Conservation (phyloP, 1,284 basidiomycete species). For the Kalmanozyma brasiliensis region DNA sequence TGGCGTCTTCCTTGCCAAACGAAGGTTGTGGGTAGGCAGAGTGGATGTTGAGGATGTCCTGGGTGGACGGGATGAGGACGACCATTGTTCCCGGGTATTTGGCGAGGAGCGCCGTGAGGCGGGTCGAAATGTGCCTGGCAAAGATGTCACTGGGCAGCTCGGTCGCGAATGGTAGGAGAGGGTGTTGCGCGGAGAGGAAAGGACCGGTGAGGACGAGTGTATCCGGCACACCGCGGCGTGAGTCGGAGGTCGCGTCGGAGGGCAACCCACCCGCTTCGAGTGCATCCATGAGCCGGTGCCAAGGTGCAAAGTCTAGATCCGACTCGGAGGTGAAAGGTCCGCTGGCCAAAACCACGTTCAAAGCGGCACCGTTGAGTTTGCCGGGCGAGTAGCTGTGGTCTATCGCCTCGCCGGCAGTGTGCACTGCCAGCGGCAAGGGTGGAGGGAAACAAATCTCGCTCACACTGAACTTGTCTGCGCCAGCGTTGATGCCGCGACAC, state of each 20-base stretch:
- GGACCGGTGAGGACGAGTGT: slow-evolving; percentile 86
- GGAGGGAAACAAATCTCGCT: slow-evolving; percentile 78
- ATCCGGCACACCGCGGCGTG: slow-evolving; percentile 76
- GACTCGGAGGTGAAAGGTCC: slow-evolving; percentile 54
- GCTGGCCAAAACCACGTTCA: slow-evolving; percentile 47
- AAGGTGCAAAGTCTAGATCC: slow-evolving; percentile 56
- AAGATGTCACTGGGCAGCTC: slow-evolving; percentile 79
- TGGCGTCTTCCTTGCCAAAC: slow-evolving; percentile 70
- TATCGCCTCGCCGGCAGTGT: slow-evolving; percentile 40
- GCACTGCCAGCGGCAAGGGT: slow-evolving; percentile 55
- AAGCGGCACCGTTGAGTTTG: slow-evolving; percentile 28
- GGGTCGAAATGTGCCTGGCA: slow-evolving; percentile 74
- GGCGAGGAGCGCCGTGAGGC: slow-evolving; percentile 75
- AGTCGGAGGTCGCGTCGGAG: slow-evolving; percentile 73
- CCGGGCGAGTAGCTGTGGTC: slow-evolving; percentile 32
- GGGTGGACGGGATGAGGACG: slow-evolving; percentile 82
- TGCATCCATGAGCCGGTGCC: slow-evolving; percentile 59
- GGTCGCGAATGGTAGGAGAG: slow-evolving; percentile 79
- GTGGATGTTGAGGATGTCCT: slow-evolving; percentile 83
- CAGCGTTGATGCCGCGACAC: slow-evolving; percentile 89
- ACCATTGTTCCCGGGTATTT: slow-evolving; percentile 77
- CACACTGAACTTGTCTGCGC: slow-evolving; percentile 84
- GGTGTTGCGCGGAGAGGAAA: slow-evolving; percentile 83
- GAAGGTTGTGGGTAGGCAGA: slow-evolving; percentile 88
- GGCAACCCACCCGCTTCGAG: slow-evolving; percentile 47